Conservation (phyloP, 116 monocot species). For the Trichopus zeylanicus region DNA sequence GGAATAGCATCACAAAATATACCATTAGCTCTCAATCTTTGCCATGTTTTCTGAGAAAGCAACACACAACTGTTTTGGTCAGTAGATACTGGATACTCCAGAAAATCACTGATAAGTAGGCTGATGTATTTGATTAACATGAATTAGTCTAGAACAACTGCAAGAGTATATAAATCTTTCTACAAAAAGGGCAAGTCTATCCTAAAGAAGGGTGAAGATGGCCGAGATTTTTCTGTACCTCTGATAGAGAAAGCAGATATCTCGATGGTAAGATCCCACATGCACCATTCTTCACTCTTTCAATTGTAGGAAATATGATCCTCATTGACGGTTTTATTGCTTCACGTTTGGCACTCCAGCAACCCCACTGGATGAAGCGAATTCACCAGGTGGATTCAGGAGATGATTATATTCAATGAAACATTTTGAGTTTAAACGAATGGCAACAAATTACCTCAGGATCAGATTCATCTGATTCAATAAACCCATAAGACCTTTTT, state of each 20-base stretch:
- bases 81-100: too few relatives aligned
- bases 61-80: not conserved
- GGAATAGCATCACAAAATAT: slow-evolving; percentile 76
- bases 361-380: slow-evolving; percentile 50
- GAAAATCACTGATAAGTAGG: too few relatives aligned
- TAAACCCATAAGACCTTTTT: slow-evolving; percentile 43
- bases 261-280: slow-evolving; percentile 41
- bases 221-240: slow-evolving; percentile 49
- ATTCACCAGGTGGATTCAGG: not conserved
- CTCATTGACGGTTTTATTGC: slow-evolving; percentile 43
- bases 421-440: not conserved
- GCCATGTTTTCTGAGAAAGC: slow-evolving; percentile 62
- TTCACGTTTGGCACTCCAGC: slow-evolving; percentile 63
- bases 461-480: slow-evolving; percentile 86
- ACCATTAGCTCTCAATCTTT: slow-evolving; percentile 37
- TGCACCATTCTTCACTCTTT: slow-evolving; percentile 51
- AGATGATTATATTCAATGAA: not conserved
- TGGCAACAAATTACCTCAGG: slow-evolving; percentile 45
- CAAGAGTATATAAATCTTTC: too few relatives aligned
- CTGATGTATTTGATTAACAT: too few relatives aligned
- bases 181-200: too few relatives aligned
- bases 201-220: too few relatives aligned
- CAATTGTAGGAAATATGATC: slow-evolving; percentile 76
- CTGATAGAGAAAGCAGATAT: slow-evolving; percentile 55
- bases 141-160: too few relatives aligned